Evolutionary conservation across 768 basidiomycete species (phyloP).

Genomic region (Rhizopogon roseolus): DNA sequence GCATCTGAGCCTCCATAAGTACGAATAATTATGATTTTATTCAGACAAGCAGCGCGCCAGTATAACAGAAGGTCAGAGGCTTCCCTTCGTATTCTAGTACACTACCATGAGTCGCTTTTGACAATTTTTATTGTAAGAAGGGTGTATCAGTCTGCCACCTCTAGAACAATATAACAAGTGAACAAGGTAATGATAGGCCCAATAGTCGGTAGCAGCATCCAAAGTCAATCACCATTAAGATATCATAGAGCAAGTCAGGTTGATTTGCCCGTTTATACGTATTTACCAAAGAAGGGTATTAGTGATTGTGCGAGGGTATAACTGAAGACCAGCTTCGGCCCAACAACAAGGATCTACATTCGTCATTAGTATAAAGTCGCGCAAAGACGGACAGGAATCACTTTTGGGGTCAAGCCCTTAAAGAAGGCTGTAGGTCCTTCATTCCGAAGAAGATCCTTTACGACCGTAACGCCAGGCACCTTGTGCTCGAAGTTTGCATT

Average conservation of each 20-base stretch:
- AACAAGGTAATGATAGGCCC: not conserved
- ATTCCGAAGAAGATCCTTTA: constrained; percentile 81
- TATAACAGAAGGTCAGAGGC: too few relatives aligned
- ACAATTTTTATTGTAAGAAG: not conserved
- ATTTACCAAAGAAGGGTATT: constrained; percentile 88
- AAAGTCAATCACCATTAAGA: not conserved
- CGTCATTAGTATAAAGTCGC: constrained; percentile 21
- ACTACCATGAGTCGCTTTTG: not conserved
- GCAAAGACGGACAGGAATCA: constrained; percentile 26
- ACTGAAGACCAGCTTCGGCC: constrained; percentile 96
- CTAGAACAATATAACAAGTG: not conserved
- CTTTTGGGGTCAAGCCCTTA: constrained; percentile 97
- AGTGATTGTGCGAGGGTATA: constrained; percentile 95
- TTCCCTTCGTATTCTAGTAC: not conserved
- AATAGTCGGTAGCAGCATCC: not conserved
- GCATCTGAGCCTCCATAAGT: not conserved
- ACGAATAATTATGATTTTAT: too few relatives aligned
- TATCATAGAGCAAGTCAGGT: not conserved
- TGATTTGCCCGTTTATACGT: constrained; percentile 44
- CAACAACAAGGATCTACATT: constrained; percentile 85
- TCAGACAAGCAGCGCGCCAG: not conserved
- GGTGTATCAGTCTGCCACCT: not conserved
- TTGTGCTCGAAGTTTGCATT: constrained; percentile 95
- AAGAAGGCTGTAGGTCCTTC: constrained; percentile 86
- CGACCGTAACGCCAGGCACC: constrained; percentile 72